Conservation (phyloP, 768 basidiomycete species). For the Amanita phalloides region DNA sequence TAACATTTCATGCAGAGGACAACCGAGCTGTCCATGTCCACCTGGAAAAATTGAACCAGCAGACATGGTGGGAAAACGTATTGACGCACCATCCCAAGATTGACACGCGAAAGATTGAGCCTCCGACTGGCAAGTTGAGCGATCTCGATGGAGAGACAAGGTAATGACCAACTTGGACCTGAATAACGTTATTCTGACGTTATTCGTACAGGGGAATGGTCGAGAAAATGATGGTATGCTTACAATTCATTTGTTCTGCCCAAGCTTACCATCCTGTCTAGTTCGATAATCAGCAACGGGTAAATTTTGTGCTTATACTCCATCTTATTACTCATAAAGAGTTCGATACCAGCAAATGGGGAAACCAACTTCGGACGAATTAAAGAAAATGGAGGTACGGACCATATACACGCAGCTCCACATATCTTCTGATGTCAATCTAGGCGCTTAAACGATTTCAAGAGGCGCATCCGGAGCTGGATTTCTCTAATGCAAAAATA, state of each 20-base stretch:
- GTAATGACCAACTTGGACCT: constrained; percentile 23
- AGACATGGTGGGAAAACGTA: constrained; percentile 98
- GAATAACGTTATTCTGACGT: constrained; percentile 1
- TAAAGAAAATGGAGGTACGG: constrained; percentile 82
- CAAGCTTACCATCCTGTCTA: constrained; percentile 13
- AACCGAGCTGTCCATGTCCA: constrained; percentile 62
- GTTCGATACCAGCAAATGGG: constrained; percentile 66
- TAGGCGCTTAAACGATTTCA: constrained; percentile 87
- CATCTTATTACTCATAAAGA: constrained; percentile 1
- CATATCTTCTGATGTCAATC: constrained; percentile 1
- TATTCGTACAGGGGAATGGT: constrained; percentile 71
- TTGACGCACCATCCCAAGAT: constrained; percentile 93
- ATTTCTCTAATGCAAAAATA: constrained; percentile 88
- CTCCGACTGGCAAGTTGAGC: constrained; percentile 89
- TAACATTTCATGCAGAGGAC: constrained; percentile 46
- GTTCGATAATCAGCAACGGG: constrained; percentile 78
- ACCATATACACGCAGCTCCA: not conserved
- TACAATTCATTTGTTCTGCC: not conserved
- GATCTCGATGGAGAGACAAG: constrained; percentile 95
- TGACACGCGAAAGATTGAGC: constrained; percentile 92
- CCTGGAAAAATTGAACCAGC: constrained; percentile 78
- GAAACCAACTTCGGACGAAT: constrained; percentile 89
- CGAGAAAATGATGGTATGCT: constrained; percentile 97
- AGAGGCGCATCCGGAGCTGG: constrained; percentile 83
- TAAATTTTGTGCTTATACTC: constrained; percentile 13